Evolutionary conservation across 2,329 filamentous ascomycete species (phyloP), one percentile per base, ranked within the genome.

Genomic region (Aspergillus ochraceoroseus): DNA sequence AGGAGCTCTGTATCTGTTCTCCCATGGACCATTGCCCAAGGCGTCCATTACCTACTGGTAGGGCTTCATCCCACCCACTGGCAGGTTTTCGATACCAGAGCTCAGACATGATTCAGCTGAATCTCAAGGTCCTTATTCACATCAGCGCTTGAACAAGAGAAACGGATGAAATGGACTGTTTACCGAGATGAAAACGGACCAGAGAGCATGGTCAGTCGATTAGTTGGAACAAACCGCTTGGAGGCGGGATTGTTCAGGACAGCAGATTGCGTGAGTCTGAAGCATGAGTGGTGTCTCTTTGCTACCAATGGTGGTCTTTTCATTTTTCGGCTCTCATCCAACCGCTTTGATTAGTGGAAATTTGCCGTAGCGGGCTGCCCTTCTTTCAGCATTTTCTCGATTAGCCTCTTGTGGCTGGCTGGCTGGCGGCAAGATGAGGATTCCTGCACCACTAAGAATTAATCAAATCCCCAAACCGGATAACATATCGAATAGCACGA

Each of bases 11-110:
- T 68, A 19, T 57, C 51, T 3, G 67, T 66, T 15, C 66, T 60
- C 17, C 71, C 70, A 52, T 71, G 68, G 7, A 73, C 54, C 69
- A 74, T 72, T 9, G 58, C 63, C 4, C 67, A 1, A 70, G 53
- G 32, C 71, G 63, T 14, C 72, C 72, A 49, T 75, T 75, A 7
- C 72, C 71, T 33, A 75, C 58, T 2, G 71, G 71, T 1, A 74
- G 55, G 17, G 68, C 66, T 42, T 67, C 57, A 35, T 63, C 55
- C 64, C 65, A 70, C 41, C 56, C 44, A 4, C 29, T 19, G 7
- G 58, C 57, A 31, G 56, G 51, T 14, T 46, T 44, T 3, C 43
- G 40, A 40, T 58, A 64, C 57, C 63, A 65, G 28, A 57, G 34
- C 32, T 53, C 52, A 3, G 48, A 53, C 55, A 58, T 54, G 2